Conservation (phyloP, 192 early-diverging fungal genomes). For the Backusella liffmaniae region DNA sequence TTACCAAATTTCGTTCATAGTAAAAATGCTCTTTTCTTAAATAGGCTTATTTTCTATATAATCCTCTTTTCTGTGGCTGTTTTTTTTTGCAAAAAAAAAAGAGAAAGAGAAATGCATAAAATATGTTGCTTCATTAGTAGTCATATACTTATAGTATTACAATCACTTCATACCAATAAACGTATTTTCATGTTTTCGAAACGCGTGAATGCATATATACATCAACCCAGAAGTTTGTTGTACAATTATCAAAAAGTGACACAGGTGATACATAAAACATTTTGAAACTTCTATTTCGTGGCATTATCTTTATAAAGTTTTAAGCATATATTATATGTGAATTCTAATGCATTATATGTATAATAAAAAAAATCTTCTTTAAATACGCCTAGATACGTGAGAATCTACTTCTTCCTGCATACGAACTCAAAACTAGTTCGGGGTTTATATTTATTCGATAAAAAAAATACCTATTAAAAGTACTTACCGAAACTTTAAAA, state of each 20-base stretch:
- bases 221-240: background rate
- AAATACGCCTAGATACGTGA: background rate
- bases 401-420: too few relatives aligned
- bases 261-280: background rate
- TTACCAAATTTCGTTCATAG: background rate
- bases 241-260: background rate
- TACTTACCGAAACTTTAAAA: too few relatives aligned
- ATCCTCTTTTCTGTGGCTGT: background rate
- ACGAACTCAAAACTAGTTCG: background rate
- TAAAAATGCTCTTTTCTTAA: background rate
- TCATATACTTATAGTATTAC: background rate
- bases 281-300: slow-evolving; percentile 1
- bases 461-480: too few relatives aligned
- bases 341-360: background rate
- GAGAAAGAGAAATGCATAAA: background rate
- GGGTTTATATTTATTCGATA: background rate
- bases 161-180: background rate
- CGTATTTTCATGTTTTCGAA: background rate
- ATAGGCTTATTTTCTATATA: background rate
- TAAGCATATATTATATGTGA: background rate
- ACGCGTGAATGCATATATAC: background rate
- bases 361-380: background rate
- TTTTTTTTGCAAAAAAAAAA: background rate
- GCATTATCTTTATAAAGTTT: background rate
- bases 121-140: background rate